These are phyloP conservation scores for Taiwanofungus camphoratus DNA, from an alignment of 1,284 basidiomycete species.

Conservation along the genomic window DNA sequence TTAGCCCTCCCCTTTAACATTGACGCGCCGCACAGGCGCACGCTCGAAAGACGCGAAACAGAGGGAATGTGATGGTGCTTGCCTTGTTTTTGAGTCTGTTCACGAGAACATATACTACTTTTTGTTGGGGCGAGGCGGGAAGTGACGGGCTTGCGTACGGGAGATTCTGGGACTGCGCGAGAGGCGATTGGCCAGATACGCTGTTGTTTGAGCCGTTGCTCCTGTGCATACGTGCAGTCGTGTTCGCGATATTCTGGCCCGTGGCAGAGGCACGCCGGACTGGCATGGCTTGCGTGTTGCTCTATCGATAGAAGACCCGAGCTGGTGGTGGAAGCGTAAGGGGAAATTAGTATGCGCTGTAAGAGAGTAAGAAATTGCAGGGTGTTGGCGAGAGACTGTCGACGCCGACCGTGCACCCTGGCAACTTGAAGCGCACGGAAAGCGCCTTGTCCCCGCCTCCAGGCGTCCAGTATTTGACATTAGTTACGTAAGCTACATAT, in stretches of 20 bases:
- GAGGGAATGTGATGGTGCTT: too few relatives aligned
- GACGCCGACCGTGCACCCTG: not conserved
- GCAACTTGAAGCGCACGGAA: not conserved
- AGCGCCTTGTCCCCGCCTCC: too few relatives aligned
- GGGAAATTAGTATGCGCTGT: not conserved
- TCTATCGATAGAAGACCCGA: too few relatives aligned
- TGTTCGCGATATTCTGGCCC: constrained; percentile 26
- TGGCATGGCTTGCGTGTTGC: constrained; percentile 30
- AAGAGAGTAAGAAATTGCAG: not conserved
- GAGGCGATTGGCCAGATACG: constrained; percentile 31
- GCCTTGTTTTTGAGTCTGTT: constrained; percentile 70
- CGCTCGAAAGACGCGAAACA: too few relatives aligned
- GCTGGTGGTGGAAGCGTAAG: too few relatives aligned
- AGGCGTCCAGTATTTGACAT: too few relatives aligned
- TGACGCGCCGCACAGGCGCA: not conserved
- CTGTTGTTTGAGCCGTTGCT: constrained; percentile 47
- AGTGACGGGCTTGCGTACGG: constrained; percentile 22
- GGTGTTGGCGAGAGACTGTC: not conserved
- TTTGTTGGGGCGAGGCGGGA: constrained; percentile 55
- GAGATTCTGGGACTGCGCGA: constrained; percentile 15
- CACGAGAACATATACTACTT: constrained; percentile 66
- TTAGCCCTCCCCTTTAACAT: not conserved
- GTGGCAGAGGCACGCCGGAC: constrained; percentile 42
- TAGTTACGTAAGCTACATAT: too few relatives aligned
- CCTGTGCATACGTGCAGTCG: constrained; percentile 37